phyloP scores from a whole-genome alignment of 805 yeast genomes.

The Zygotorulaspora sp. region DNA sequence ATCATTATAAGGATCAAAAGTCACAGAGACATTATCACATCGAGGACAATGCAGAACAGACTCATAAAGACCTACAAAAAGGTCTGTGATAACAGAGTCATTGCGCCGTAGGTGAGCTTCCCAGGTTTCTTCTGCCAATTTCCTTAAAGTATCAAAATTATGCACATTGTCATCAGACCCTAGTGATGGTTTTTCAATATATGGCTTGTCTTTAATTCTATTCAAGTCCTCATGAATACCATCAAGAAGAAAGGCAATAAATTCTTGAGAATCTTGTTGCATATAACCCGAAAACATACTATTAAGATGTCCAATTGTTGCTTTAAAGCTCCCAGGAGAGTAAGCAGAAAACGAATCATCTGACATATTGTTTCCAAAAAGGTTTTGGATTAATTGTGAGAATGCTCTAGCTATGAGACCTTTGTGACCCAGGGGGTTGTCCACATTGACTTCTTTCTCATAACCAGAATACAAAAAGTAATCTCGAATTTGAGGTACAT shows the following conservation, averaged over 20 bases:
- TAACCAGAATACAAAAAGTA: slow-evolving; percentile 65
- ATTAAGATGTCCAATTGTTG: slow-evolving; percentile 72
- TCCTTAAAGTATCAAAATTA: slow-evolving; percentile 48
- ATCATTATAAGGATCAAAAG: slow-evolving; percentile 92
- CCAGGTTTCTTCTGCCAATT: slow-evolving; percentile 76
- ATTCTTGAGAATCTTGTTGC: slow-evolving; percentile 96
- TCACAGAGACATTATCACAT: slow-evolving; percentile 72
- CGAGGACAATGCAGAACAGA: slow-evolving; percentile 86
- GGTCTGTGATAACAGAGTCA: slow-evolving; percentile 77
- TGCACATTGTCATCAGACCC: slow-evolving; percentile 53
- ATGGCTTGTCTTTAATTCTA: slow-evolving; percentile 76
- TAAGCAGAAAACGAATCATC: slow-evolving; percentile 26
- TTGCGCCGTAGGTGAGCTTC: slow-evolving; percentile 70
- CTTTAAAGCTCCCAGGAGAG: slow-evolving; percentile 75
- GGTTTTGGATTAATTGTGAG: slow-evolving; percentile 57
- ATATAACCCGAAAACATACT: slow-evolving; percentile 79
- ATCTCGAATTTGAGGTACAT: slow-evolving; percentile 74
- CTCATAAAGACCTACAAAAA: slow-evolving; percentile 87
- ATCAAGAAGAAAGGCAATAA: slow-evolving; percentile 82
- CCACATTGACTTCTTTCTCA: slow-evolving; percentile 60
- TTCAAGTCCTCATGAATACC: slow-evolving; percentile 92
- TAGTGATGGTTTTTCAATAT: slow-evolving; percentile 81
- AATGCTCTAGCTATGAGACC: slow-evolving; percentile 80
- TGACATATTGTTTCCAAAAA: slow-evolving; percentile 42
- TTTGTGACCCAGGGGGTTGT: slow-evolving; percentile 79